Evolutionary conservation across 306 rosid species (phyloP), one percentile per base, ranked within the genome.

Genomic region (Acacia confusa): DNA sequence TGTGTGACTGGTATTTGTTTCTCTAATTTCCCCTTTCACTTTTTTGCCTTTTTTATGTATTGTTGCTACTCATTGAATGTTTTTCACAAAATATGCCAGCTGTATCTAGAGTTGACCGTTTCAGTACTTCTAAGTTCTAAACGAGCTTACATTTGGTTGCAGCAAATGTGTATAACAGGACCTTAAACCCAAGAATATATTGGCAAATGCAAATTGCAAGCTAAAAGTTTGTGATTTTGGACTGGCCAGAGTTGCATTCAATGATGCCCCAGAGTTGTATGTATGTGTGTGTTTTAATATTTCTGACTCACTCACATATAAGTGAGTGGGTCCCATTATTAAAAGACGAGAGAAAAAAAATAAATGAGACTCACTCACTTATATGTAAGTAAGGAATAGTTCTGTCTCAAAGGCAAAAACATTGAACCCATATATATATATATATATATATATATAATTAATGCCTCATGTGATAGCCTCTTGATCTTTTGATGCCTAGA

Each of bases 191-290:
- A 95, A 95, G 85, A 95, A 95, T 79, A 93, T 95, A 82, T 85
- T 95, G 89, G 98, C 97, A 72, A 95, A 95, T 80, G 99, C 99
- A 72, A 93, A 95, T 86, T 93, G 99, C 88, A 95, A 95, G 82
- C 99, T 95, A 53, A 95, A 95, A 89, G 84, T 95, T 58, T 95
- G 99, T 84, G 99, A 95, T 86, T 92, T 95, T 87, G 99, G 99
- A 71, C 86, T 95, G 43, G 99, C 99, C 43, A 88, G 99, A 82
- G 99, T 93, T 88, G 90, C 99, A 60, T 92, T 95, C 80, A 92
- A 58, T 82, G 99, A 95, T 82, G 82, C 88, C 41, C 98, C 99
- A 17, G n/a, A n/a, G n/a, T n/a, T n/a, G n/a, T n/a, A n/a, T n/a
- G n/a, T n/a, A n/a, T n/a, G n/a, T n/a, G n/a, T n/a, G n/a, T n/a